Evolutionary conservation across 495 filamentous ascomycete species (phyloP), one percentile per base, ranked within the genome.

Genomic region (Tuber umbilicatum): DNA sequence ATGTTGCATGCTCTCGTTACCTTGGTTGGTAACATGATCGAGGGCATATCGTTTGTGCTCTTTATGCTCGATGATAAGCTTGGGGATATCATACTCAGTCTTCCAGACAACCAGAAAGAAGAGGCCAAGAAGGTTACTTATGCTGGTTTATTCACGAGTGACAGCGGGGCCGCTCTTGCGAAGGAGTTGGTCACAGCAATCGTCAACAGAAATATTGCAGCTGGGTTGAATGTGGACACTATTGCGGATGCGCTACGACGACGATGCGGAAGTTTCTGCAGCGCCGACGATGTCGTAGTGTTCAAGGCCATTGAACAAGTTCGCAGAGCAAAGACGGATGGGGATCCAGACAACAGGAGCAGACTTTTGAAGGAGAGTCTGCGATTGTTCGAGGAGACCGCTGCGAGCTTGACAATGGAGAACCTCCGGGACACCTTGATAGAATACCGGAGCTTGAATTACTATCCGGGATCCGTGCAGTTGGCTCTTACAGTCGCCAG

Each of bases 281-380:
- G 93, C 75, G 90, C 94, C 2, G 94, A 97, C 70, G 95, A 99
- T 85, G 94, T 97, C 1, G 89, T 98, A 47, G 93, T 97, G 70
- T 99, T 98, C 89, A 97, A 97, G 84, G 96, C 96, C 10, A 94
- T 98, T 83, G 95, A 99, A 82, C 89, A 93, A 74, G 86, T 98
- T 69, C 95, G 97, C 84, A 89, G 90, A 75, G 95, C 94, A 2
- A 82, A 82, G 73, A 89, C 89, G 1, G 94, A 97, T 83, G 88
- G 89, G 27, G 88, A 89, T 39, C 85, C 89, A 23, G 92, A 93
- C 74, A 88, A 89, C 7, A 91, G 94, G 69, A 90, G 90, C 23
- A 72, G 74, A 37, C 85, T 95, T 50, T 85, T 99, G 37, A 93
- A 93, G 76, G 94, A 98, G 82, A 97, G 94, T 83, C 83, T 98